Conservation (phyloP, 1,284 basidiomycete species). For the Trichosporon asahii region DNA sequence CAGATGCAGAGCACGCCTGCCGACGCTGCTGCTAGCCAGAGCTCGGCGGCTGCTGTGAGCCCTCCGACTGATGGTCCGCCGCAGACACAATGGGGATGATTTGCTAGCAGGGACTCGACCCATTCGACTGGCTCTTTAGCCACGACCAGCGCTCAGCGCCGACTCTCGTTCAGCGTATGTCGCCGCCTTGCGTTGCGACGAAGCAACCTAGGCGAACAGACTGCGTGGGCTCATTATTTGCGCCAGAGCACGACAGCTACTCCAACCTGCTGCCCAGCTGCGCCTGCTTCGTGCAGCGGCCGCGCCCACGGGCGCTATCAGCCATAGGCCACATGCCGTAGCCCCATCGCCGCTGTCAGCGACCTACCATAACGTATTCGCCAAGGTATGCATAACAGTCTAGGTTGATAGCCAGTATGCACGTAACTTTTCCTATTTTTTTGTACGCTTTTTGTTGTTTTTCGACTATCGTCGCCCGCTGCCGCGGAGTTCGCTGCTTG, state of each 20-base stretch:
- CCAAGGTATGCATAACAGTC: conserved; percentile 8
- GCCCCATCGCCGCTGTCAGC: not conserved
- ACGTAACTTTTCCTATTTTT: not conserved
- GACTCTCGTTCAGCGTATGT: too few relatives aligned
- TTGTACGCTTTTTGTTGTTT: conserved; percentile 1
- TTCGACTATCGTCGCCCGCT: conserved; percentile 1
- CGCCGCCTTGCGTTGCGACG: too few relatives aligned
- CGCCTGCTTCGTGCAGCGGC: too few relatives aligned
- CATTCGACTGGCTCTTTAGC: too few relatives aligned
- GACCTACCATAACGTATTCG: not conserved
- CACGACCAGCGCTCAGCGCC: too few relatives aligned
- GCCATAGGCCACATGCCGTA: not conserved
- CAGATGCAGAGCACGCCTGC: conserved; percentile 9
- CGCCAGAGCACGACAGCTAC: too few relatives aligned
- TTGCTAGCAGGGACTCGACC: not conserved
- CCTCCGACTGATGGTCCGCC: not conserved
- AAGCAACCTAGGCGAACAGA: too few relatives aligned
- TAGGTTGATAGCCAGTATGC: not conserved
- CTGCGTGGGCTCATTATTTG: not conserved
- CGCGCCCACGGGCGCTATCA: not conserved
- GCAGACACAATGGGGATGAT: not conserved
- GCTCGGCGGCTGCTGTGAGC: not conserved
- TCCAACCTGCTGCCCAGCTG: too few relatives aligned
- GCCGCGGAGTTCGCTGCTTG: not conserved
- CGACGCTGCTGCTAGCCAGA: not conserved